Percentiles rank a stretch among this genome's conserved stretches.
phyloP scores from a whole-genome alignment of 148 eudicot genomes.

The Rhododendron williamsianum region DNA sequence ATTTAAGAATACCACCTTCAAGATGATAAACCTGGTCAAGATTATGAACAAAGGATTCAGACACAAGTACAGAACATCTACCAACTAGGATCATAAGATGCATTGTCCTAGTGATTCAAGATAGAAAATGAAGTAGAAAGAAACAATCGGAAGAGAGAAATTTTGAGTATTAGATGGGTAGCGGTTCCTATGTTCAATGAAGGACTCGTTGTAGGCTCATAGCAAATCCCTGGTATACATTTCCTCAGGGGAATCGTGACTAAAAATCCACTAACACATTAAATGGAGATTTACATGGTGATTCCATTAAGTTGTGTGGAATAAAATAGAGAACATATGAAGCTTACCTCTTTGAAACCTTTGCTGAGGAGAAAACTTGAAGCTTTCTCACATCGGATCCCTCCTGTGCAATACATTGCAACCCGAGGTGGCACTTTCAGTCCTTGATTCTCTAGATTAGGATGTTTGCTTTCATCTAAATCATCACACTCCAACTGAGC shows the following conservation, averaged over 20 bases:
- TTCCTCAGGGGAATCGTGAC: not conserved
- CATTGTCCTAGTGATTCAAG: not conserved
- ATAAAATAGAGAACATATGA: not conserved
- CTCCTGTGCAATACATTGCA: constrained; percentile 99
- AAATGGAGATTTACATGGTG: too few species aligned
- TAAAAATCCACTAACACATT: not conserved
- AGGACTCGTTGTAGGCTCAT: not conserved
- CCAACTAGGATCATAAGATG: not conserved
- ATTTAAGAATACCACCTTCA: constrained; percentile 85
- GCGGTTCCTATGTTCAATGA: not conserved
- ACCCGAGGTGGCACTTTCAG: constrained; percentile 59
- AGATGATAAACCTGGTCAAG: constrained; percentile 77
- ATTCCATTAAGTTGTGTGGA: not conserved
- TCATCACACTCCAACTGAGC: constrained; percentile 24
- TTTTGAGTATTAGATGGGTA: not conserved
- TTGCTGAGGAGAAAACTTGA: constrained; percentile 85
- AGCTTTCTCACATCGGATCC: constrained; percentile 97
- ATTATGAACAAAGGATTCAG: not conserved
- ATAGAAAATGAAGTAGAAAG: not conserved
- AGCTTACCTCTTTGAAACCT: constrained; percentile 79
- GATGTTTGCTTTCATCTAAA: constrained; percentile 24
- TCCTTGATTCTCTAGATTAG: constrained; percentile 24
- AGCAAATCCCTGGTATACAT: not conserved
- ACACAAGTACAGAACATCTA: not conserved
- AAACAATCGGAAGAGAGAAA: not conserved